Percentiles rank a stretch among this genome's conserved stretches.
These are phyloP conservation scores for Phytomonas francai DNA, from an alignment of 208 protist genomes.

Conservation along the genomic window DNA sequence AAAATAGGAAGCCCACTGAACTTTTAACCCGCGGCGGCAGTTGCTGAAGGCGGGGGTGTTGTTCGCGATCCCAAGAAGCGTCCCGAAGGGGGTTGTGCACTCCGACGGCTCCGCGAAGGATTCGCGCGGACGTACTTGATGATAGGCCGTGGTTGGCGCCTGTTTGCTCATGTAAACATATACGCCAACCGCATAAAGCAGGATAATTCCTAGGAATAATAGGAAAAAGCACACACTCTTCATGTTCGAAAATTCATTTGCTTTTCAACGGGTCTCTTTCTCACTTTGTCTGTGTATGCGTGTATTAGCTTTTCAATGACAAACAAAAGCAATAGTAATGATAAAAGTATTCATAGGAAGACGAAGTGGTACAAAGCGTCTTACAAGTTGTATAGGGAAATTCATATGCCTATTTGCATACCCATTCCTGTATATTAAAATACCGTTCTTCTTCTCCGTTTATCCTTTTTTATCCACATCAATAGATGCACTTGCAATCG, in stretches of 20 bases:
- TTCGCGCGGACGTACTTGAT: conserved; percentile 8
- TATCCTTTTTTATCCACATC: conserved; percentile 1
- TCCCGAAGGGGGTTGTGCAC: conserved; percentile 39
- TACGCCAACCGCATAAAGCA: conserved; percentile 9
- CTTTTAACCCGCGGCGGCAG: conserved; percentile 27
- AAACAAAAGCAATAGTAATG: conserved; percentile 14
- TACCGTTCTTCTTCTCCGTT: conserved; percentile 12
- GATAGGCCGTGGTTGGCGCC: background rate
- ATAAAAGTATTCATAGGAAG: background rate
- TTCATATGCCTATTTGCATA: background rate
- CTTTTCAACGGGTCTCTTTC: background rate
- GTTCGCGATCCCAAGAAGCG: conserved; percentile 40
- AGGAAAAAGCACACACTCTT: background rate
- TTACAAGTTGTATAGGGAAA: background rate
- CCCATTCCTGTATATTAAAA: background rate
- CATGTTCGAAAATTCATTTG: background rate
- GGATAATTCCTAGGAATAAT: conserved; percentile 8
- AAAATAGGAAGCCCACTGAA: conserved; percentile 22
- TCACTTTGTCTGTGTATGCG: background rate
- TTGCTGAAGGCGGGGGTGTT: conserved; percentile 61
- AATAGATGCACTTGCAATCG: conserved; percentile 63
- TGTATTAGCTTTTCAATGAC: background rate
- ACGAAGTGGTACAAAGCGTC: background rate
- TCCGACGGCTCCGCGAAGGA: conserved; percentile 27
- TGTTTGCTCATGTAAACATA: conserved; percentile 8